These are phyloP conservation scores for Trichoderma hamatum DNA, from an alignment of 2,329 filamentous ascomycete species.

Conservation along the genomic window DNA sequence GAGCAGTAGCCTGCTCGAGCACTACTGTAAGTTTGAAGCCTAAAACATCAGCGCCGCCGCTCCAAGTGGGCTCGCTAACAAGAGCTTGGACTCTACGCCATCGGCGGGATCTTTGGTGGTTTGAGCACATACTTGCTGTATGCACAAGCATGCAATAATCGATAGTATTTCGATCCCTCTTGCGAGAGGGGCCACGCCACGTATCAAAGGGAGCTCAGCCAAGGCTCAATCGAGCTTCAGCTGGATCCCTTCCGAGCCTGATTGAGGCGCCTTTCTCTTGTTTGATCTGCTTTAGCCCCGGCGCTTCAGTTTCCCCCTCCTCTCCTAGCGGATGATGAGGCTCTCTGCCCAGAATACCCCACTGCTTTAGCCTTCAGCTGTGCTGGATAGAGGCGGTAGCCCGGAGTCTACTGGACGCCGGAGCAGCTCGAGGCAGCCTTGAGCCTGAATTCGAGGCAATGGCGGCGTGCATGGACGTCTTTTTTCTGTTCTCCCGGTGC, in stretches of 20 bases:
- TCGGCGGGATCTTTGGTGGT: constrained; percentile 20
- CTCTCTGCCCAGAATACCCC: constrained; percentile 21
- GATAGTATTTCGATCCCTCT: constrained; percentile 22
- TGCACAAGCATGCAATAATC: constrained; percentile 1
- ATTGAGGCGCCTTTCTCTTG: constrained; percentile 3
- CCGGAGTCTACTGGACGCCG: not conserved
- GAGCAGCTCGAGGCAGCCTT: constrained; percentile 7
- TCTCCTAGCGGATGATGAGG: constrained; percentile 22
- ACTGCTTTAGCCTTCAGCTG: constrained; percentile 11
- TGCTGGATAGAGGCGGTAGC: constrained; percentile 1
- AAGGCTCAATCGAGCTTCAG: constrained; percentile 19
- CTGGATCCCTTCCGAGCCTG: not conserved
- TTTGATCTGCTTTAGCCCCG: not conserved
- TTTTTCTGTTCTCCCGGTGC: not conserved
- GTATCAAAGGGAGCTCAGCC: constrained; percentile 15
- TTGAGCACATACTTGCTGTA: not conserved
- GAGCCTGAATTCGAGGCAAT: constrained; percentile 12
- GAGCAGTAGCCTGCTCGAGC: not conserved
- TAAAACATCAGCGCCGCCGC: not conserved
- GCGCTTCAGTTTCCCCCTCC: constrained; percentile 18
- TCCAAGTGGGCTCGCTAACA: not conserved
- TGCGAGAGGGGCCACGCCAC: constrained; percentile 24
- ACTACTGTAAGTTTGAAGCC: constrained; percentile 12
- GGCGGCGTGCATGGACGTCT: constrained; percentile 5
- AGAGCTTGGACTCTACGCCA: constrained; percentile 8